Percentiles rank a stretch among this genome's conserved stretches.
These are phyloP conservation scores for Wickerhamomyces strasburgensis DNA, from an alignment of 805 yeast species.

Conservation along the genomic window DNA sequence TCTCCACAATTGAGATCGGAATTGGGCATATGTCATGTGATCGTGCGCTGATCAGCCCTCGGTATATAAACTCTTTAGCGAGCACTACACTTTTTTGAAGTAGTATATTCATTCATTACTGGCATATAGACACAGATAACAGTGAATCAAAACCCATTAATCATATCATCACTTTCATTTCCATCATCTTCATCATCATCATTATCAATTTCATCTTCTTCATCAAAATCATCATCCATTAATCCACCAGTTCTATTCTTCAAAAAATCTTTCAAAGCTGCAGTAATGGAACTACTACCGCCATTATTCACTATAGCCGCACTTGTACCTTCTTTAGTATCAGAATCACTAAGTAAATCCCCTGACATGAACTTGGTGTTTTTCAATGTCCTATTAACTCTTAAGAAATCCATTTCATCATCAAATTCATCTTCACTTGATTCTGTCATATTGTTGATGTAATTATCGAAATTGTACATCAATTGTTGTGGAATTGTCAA, in stretches of 20 bases:
- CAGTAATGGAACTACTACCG: constrained; percentile 12
- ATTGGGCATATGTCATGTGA: too few species aligned
- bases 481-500: constrained; percentile 26
- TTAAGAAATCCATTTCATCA: constrained; percentile 21
- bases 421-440: constrained; percentile 19
- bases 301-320: too few species aligned
- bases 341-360: constrained; percentile 12
- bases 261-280: constrained; percentile 17
- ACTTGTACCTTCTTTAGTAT: constrained; percentile 6
- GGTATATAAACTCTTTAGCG: too few species aligned
- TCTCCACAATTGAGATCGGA: too few species aligned
- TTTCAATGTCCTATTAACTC: constrained; percentile 18
- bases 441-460: constrained; percentile 20
- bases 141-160: constrained; percentile 14
- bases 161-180: constrained; percentile 11
- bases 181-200: constrained; percentile 11
- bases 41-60: too few species aligned
- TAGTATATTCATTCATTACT: too few species aligned
- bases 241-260: constrained; percentile 5
- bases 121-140: too few species aligned
- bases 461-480: constrained; percentile 25
- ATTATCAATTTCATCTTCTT: constrained; percentile 6
- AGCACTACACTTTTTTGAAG: too few species aligned
- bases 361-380: constrained; percentile 1
- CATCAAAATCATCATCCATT: constrained; percentile 4